phyloP scores from a whole-genome alignment of 306 rosid genomes.

The Sophora flavescens region DNA sequence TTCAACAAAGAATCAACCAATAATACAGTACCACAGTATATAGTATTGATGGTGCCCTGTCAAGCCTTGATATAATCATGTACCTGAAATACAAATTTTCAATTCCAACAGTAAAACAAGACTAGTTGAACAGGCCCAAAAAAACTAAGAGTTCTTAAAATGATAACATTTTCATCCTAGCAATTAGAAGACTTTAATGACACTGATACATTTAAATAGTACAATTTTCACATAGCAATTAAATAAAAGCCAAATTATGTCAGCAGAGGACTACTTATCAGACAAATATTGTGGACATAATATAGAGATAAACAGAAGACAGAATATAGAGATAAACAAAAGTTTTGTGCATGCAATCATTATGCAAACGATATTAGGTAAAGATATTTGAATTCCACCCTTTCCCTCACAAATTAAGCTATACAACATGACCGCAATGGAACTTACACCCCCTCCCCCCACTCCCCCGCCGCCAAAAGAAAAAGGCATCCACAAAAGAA shows the following conservation, averaged over 20 bases:
- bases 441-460: not conserved
- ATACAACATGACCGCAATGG: conserved; percentile 13
- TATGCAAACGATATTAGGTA: conserved; percentile 27
- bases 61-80: conserved; percentile 82
- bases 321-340: conserved; percentile 26
- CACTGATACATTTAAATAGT: conserved; percentile 16
- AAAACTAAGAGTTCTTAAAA: conserved; percentile 7
- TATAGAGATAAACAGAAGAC: conserved; percentile 16
- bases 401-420: conserved; percentile 12
- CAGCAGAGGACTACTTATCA: not conserved
- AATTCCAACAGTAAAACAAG: conserved; percentile 49
- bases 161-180: conserved; percentile 38
- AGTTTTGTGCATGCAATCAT: conserved; percentile 24
- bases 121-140: conserved; percentile 1
- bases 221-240: conserved; percentile 7
- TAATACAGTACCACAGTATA: conserved; percentile 81
- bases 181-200: conserved; percentile 14
- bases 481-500: not conserved
- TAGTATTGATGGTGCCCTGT: conserved; percentile 77
- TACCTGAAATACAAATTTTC: conserved; percentile 67
- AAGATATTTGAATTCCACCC: conserved; percentile 10
- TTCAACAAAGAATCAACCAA: conserved; percentile 28
- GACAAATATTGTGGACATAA: conserved; percentile 27
- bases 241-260: conserved; percentile 29
- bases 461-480: not conserved